These are phyloP conservation scores for Syzygium grande DNA, from an alignment of 345 rosid species.

Conservation along the genomic window DNA sequence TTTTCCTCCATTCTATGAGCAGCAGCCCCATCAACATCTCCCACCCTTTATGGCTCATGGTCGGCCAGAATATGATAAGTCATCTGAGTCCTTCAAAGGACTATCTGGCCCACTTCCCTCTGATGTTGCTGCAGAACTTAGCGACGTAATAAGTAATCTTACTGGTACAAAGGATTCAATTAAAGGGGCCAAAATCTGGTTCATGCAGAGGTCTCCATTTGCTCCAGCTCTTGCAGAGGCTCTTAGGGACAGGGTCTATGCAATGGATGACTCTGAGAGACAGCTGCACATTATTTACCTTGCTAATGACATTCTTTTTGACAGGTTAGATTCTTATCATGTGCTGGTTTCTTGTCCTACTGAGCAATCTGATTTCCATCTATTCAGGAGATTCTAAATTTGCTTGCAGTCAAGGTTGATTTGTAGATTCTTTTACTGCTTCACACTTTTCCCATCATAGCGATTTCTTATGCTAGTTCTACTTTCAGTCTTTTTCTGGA, in stretches of 20 bases:
- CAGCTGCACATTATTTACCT: conserved; percentile 90
- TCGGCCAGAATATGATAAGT: conserved; percentile 74
- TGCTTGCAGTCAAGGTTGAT: not conserved
- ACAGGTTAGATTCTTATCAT: conserved; percentile 42
- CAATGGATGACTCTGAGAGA: conserved; percentile 87
- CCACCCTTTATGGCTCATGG: conserved; percentile 45
- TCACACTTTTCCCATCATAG: not conserved
- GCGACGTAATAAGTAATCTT: conserved; percentile 58
- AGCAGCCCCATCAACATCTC: conserved; percentile 64
- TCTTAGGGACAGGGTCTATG: conserved; percentile 72
- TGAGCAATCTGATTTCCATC: not conserved
- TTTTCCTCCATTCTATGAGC: conserved; percentile 77
- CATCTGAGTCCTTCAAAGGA: conserved; percentile 54
- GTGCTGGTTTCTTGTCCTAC: not conserved
- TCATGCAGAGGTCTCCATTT: conserved; percentile 95
- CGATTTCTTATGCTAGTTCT: not conserved
- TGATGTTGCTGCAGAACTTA: conserved; percentile 83
- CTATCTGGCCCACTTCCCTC: conserved; percentile 83
- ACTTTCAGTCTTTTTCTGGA: not conserved
- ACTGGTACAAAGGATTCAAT: conserved; percentile 98
- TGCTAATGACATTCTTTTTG: conserved; percentile 95
- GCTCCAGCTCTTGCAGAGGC: conserved; percentile 93
- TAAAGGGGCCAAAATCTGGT: conserved; percentile 96
- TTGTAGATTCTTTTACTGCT: not conserved
- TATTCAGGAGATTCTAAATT: not conserved